These are phyloP conservation scores for Vigna unguiculata DNA, from an alignment of 306 rosid genomes.

Conservation along the genomic window DNA sequence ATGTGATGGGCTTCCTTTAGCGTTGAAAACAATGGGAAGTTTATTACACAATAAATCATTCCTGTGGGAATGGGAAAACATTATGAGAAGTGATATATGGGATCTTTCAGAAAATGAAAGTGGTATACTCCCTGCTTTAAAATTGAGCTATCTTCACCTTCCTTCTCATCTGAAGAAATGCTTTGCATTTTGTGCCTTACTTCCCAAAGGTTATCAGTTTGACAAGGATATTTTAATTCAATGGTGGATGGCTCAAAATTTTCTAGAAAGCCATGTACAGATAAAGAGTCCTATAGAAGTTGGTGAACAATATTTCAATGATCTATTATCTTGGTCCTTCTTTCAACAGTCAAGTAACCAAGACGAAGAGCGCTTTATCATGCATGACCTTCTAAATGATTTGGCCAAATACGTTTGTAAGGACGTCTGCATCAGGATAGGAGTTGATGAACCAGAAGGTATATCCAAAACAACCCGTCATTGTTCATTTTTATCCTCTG, in stretches of 20 bases:
- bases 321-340: neutral
- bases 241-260: neutral
- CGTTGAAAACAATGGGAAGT: neutral
- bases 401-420: neutral
- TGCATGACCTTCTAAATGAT: neutral
- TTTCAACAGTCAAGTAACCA: neutral
- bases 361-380: accelerated
- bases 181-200: neutral
- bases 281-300: neutral
- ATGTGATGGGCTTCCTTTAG: neutral
- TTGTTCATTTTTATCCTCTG: neutral
- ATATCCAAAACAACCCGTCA: neutral
- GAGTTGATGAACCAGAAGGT: neutral
- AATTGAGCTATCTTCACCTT: neutral
- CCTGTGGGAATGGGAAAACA: neutral
- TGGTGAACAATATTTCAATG: neutral
- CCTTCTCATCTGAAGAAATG: neutral
- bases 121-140: neutral
- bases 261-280: neutral
- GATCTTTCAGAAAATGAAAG: neutral
- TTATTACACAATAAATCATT: neutral
- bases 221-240: neutral
- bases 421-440: neutral
- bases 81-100: neutral
- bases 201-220: neutral